These are phyloP conservation scores for Jaltomata sinuosa DNA, from an alignment of 257 asterid species.

Conservation along the genomic window DNA sequence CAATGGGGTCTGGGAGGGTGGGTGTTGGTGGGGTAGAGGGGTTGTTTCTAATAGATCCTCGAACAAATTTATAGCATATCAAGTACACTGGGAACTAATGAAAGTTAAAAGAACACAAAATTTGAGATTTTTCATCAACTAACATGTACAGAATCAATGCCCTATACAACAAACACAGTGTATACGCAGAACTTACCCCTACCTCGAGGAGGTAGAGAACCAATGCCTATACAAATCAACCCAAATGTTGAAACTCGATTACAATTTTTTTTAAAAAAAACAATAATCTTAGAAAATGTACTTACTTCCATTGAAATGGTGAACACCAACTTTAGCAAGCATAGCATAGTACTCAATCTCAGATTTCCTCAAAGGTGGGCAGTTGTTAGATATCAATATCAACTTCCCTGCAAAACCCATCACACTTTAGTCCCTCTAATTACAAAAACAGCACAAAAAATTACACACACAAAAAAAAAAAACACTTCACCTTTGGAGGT, in stretches of 20 bases:
- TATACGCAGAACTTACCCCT: too few species aligned
- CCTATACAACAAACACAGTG: too few species aligned
- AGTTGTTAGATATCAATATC: slow-evolving; percentile 73
- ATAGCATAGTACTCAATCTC: slow-evolving; percentile 88
- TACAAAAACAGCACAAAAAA: not conserved
- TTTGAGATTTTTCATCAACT: not conserved
- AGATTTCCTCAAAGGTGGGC: slow-evolving; percentile 80
- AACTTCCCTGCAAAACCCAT: slow-evolving; percentile 39
- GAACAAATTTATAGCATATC: not conserved
- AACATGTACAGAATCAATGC: not conserved
- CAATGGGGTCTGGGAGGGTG: not conserved
- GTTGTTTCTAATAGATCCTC: not conserved
- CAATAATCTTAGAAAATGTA: not conserved
- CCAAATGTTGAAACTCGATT: not conserved
- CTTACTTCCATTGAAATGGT: slow-evolving; percentile 80
- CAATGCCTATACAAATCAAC: not conserved
- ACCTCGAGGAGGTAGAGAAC: not conserved
- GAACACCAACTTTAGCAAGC: slow-evolving; percentile 83
- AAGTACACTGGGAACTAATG: not conserved
- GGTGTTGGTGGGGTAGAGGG: too few species aligned
- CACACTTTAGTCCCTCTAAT: not conserved
- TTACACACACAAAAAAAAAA: too few species aligned
- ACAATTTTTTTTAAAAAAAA: not conserved
- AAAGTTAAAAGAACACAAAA: not conserved
- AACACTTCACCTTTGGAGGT: slow-evolving; percentile 45